Conservation (phyloP, 2,329 filamentous ascomycete genomes). For the Camptophora hylomeconis region DNA sequence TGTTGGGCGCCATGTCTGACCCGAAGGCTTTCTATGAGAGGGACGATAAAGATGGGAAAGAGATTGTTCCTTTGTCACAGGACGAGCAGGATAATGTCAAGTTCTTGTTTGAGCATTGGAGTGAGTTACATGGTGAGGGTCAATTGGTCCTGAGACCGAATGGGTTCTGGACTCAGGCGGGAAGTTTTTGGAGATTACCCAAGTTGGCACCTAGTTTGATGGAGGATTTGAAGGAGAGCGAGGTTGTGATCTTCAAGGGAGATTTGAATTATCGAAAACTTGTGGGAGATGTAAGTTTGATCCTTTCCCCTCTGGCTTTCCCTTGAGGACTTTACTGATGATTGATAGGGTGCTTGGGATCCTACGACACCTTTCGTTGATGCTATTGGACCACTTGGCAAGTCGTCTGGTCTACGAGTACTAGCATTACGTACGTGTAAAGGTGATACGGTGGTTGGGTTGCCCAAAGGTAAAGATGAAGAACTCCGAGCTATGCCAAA, state of each 20-base stretch:
- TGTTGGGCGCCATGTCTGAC: constrained; percentile 66
- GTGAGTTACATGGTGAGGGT: constrained; percentile 64
- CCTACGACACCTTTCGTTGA: constrained; percentile 73
- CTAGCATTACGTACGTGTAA: constrained; percentile 89
- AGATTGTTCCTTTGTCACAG: constrained; percentile 49
- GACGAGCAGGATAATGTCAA: constrained; percentile 53
- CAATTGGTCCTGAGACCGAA: constrained; percentile 74
- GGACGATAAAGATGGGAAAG: constrained; percentile 52
- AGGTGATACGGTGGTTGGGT: constrained; percentile 83
- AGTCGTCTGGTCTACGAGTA: constrained; percentile 65
- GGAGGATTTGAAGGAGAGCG: constrained; percentile 66
- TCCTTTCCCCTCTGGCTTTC: not conserved
- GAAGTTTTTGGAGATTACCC: constrained; percentile 81
- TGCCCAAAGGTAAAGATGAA: constrained; percentile 74
- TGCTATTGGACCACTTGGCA: constrained; percentile 73
- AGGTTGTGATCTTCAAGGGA: constrained; percentile 92
- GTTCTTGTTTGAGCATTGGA: constrained; percentile 77
- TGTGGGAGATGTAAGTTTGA: constrained; percentile 61
- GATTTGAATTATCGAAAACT: constrained; percentile 95
- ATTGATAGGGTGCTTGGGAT: constrained; percentile 58
- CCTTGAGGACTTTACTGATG: not conserved
- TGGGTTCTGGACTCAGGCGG: constrained; percentile 77
- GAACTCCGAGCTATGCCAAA: constrained; percentile 54
- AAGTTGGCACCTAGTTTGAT: constrained; percentile 52
- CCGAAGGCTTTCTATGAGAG: constrained; percentile 69